A percentile compares a stretch with the other conserved stretches of the same genome.
Conservation (phyloP, 2,329 filamentous ascomycete species). For the Myriosclerotinia duriaeana region DNA sequence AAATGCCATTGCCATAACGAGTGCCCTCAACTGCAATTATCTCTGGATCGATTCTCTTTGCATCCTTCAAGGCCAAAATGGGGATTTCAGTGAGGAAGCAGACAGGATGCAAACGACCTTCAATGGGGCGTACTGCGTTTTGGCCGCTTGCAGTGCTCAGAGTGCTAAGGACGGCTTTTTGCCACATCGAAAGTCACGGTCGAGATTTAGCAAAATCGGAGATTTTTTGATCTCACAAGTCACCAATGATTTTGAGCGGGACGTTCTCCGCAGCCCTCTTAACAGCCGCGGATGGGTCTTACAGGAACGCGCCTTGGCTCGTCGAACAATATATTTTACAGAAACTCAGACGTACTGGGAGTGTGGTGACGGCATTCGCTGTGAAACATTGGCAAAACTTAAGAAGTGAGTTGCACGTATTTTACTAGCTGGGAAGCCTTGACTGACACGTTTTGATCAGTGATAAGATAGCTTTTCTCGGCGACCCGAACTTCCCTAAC, state of each 20-base stretch:
- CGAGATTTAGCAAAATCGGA: neutral
- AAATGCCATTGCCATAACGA: conserved; percentile 37
- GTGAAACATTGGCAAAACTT: conserved; percentile 41
- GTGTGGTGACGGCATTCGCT: conserved; percentile 42
- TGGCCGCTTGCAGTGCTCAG: conserved; percentile 16
- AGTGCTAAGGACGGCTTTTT: conserved; percentile 1
- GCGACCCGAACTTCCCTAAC: conserved; percentile 37
- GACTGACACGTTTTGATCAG: neutral
- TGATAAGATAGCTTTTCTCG: conserved; percentile 36
- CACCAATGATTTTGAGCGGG: conserved; percentile 39
- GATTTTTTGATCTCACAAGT: neutral
- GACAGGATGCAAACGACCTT: conserved; percentile 36
- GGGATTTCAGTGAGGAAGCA: conserved; percentile 36
- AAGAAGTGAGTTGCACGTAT: conserved; percentile 35
- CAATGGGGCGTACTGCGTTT: conserved; percentile 18
- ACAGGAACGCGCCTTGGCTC: conserved; percentile 43
- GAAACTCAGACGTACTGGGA: conserved; percentile 43
- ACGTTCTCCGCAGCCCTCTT: conserved; percentile 41
- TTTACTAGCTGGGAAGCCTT: neutral
- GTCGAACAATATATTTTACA: conserved; percentile 44
- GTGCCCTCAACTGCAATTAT: conserved; percentile 34
- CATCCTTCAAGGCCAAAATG: conserved; percentile 38
- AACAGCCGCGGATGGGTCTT: conserved; percentile 45
- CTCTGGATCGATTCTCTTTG: conserved; percentile 43
- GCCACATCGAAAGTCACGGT: neutral